These are phyloP conservation scores for Penicillium sp. DNA, from an alignment of 2,329 filamentous ascomycete genomes.

Conservation along the genomic window DNA sequence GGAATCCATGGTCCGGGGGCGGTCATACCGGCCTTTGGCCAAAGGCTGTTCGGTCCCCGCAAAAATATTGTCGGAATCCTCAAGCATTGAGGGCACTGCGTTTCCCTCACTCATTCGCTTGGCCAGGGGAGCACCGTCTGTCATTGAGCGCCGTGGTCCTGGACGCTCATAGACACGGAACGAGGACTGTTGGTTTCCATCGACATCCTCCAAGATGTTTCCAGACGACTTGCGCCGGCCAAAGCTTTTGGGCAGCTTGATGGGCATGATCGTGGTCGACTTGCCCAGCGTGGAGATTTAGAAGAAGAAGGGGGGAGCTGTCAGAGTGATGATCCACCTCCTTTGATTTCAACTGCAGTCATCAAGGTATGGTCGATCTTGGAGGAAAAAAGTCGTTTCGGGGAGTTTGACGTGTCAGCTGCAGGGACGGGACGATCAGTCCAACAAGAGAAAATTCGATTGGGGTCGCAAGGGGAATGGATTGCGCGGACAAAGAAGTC, in stretches of 20 bases:
- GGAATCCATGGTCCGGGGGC: slow-evolving; percentile 11
- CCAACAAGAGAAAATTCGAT: slow-evolving; percentile 5
- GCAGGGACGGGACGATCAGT: slow-evolving; percentile 12
- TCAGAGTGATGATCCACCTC: neutral
- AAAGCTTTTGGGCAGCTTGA: slow-evolving; percentile 52
- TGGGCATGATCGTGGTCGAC: slow-evolving; percentile 43
- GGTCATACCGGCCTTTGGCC: slow-evolving; percentile 35
- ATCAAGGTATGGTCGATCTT: slow-evolving; percentile 13
- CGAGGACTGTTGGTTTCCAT: slow-evolving; percentile 40
- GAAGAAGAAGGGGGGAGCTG: neutral
- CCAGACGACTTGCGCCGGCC: slow-evolving; percentile 51
- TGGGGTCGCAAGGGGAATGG: slow-evolving; percentile 12
- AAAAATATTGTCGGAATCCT: slow-evolving; percentile 40
- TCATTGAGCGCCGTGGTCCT: slow-evolving; percentile 39
- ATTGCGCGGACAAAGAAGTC: slow-evolving; percentile 6
- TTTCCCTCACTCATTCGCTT: slow-evolving; percentile 33
- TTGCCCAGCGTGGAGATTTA: neutral
- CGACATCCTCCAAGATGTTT: slow-evolving; percentile 48
- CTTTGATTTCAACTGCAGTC: slow-evolving; percentile 7
- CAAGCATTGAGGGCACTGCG: slow-evolving; percentile 32
- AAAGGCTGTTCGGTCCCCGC: slow-evolving; percentile 30
- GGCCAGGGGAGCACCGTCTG: slow-evolving; percentile 34
- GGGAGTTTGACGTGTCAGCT: slow-evolving; percentile 19
- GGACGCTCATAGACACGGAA: slow-evolving; percentile 52
- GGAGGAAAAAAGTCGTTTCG: neutral